phyloP scores from a whole-genome alignment of 129 eudicot species.

The Ambrosia trifida region DNA sequence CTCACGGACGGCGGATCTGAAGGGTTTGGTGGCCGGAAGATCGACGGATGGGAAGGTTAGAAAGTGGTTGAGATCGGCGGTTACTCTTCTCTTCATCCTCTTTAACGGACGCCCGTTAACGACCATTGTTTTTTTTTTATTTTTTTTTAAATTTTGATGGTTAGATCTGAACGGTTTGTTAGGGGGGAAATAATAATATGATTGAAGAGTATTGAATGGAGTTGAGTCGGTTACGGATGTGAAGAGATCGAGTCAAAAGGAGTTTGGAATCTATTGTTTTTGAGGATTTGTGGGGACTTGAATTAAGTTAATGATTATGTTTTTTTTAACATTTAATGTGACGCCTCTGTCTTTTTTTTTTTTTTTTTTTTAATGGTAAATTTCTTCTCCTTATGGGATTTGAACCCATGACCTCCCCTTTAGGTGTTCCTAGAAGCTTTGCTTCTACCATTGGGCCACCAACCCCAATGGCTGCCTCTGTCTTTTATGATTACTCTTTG shows the following conservation, averaged over 20 bases:
- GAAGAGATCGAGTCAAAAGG: constrained; percentile 23
- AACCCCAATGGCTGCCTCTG: too few relatives aligned
- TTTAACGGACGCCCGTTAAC: constrained; percentile 76
- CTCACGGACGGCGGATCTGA: constrained; percentile 53
- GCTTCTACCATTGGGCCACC: too few relatives aligned
- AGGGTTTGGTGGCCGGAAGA: constrained; percentile 44
- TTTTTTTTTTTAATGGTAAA: too few relatives aligned
- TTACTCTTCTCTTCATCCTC: constrained; percentile 84
- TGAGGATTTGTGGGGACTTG: constrained; percentile 17
- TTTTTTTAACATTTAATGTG: too few relatives aligned
- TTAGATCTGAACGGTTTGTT: constrained; percentile 32
- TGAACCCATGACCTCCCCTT: too few relatives aligned
- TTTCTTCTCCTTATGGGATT: too few relatives aligned
- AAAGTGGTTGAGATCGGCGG: constrained; percentile 84
- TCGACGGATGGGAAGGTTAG: constrained; percentile 68
- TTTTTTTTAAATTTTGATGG: neutral
- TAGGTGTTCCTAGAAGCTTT: too few relatives aligned
- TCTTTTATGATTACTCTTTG: too few relatives aligned
- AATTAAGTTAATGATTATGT: neutral
- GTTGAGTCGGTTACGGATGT: constrained; percentile 29
- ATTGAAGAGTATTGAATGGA: neutral
- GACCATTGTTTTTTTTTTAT: constrained; percentile 44
- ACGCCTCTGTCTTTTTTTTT: too few relatives aligned
- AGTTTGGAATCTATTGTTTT: constrained; percentile 23
- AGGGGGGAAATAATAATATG: constrained; percentile 3